Base-by-base conservation (phyloP, 305 asterid species). In the Fraxinus platypoda region DNA sequence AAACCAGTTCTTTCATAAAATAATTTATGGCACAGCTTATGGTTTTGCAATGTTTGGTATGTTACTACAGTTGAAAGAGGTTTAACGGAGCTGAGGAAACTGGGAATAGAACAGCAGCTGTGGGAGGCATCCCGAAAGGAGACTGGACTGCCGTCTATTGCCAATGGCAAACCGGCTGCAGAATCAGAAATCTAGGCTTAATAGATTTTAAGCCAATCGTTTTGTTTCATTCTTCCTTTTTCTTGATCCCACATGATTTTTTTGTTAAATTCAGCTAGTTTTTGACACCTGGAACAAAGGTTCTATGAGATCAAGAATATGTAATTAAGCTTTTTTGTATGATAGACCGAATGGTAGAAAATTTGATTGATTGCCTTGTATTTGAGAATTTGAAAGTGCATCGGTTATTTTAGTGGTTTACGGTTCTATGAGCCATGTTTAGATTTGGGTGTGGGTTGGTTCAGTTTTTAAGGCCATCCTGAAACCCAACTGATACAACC, bases 121-220 rank as follows among this genome's bases (percentile, higher is more conserved):
- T 95, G 98, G 98, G 98, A 95, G 84, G 97, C 97, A 11, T 95
- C 98, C 9, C 92, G 98, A 86, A 91, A 88, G 89, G 97, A 94
- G 86, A 90, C 92, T 41, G 97, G 94, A 19, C 23, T 30, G 8
- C 88, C 91, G 81, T 84, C 93, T 6, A 35, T 81, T 31, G 82
- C 86, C 8, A 89, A 90, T 19, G 88, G 88, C 74, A 90, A 87
- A 81, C 62, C 41, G 1, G 81, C 46, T 77, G 83, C 87, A 0
- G 91, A 88, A 13, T 85, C 88, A 9, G 95, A 93, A 17, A 25
- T 76, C 46, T 81, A 88, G 38, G 77, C 83, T 62, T 84, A 81
- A 62, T 62, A 84, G 31, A 79, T 81, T 38, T 37, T 52, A 73
- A 19, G 30, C 30, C 77, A 76, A 43, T 74, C 78, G 28, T 66